A percentile compares a stretch with the other conserved stretches of the same genome.
Conservation (phyloP, 2,329 filamentous ascomycete species). For the Ceratocystis smalleyi region DNA sequence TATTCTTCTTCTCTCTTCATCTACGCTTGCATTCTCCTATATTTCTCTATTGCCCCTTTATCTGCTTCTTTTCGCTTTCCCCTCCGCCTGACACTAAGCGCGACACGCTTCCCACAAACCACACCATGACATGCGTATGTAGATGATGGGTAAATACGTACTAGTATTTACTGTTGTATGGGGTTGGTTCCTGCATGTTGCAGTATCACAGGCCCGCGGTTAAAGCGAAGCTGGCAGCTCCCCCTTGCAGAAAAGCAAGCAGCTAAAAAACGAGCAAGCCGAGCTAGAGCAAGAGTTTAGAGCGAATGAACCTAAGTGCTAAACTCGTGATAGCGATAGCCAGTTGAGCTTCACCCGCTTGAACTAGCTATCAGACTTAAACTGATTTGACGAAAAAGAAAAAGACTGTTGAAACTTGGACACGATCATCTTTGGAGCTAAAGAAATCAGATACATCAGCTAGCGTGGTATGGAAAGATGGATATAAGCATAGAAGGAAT, state of each 20-base stretch:
- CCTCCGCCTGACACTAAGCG: neutral
- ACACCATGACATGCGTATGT: neutral
- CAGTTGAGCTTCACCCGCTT: too few relatives aligned
- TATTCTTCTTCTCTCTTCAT: neutral
- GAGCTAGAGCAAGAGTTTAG: neutral
- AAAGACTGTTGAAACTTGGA: neutral
- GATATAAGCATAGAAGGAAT: neutral
- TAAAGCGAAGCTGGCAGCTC: neutral
- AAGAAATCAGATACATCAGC: constrained; percentile 1
- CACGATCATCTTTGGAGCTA: neutral
- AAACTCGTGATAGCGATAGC: neutral
- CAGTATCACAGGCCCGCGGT: neutral
- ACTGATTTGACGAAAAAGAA: too few relatives aligned
- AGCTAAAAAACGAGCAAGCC: neutral
- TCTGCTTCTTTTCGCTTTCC: neutral
- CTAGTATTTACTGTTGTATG: neutral
- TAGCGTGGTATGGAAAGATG: neutral
- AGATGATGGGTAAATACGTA: neutral
- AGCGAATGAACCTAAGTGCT: neutral
- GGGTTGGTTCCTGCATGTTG: neutral
- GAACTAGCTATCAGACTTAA: too few relatives aligned
- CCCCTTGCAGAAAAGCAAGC: neutral
- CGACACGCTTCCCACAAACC: neutral
- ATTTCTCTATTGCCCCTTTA: neutral
- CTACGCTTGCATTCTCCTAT: neutral